Base-by-base conservation (phyloP, 208 protist species). In the Porcisia hertigi region DNA sequence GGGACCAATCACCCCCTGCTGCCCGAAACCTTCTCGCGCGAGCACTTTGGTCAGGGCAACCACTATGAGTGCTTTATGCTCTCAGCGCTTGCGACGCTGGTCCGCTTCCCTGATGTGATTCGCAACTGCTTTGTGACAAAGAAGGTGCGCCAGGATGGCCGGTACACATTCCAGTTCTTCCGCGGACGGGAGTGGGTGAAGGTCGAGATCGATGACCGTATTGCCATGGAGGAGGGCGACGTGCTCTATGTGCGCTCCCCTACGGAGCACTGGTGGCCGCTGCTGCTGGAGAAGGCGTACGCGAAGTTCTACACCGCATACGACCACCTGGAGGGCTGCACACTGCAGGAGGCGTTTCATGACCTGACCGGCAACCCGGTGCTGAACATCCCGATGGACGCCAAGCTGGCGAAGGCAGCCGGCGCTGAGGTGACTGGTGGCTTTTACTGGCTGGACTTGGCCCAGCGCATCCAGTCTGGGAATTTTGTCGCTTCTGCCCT, bases 261-360 rank as follows among this genome's bases (percentile, higher is more conserved):
- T 23, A 91, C 84, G 11, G 85, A 86, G 75, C 88, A 92, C 75
- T 93, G 88, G 88, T 97, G 90, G 84, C 91, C 93, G 34, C 79
- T 95, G 64, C 81, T 97, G 70, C 80, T 97, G 71, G 91, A 97
- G 85, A 97, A 97, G 89, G 93, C 93, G 43, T 97, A 97, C 80
- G 93, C 93, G 47, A 97, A 97, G 79, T 95, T 97, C 80, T 92
- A 94, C 82, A 89, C 86, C 53, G 75, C 78, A 39, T 97, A 95
- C 80, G 80, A 88, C 57, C 78, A 89, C 53, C 78, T 97, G 3
- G 88, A 94, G 6, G 88, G 89, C 53, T 95, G 91, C 77, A 94
- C 87, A 14, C 82, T 90, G 39, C 84, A 88, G 71, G 91, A 97
- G 74, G 85, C 88, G 9, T 87, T 93, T 43, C 90, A 92, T 57